phyloP scores from a whole-genome alignment of 139 green algal genomes.

The Coelastrella sp. region DNA sequence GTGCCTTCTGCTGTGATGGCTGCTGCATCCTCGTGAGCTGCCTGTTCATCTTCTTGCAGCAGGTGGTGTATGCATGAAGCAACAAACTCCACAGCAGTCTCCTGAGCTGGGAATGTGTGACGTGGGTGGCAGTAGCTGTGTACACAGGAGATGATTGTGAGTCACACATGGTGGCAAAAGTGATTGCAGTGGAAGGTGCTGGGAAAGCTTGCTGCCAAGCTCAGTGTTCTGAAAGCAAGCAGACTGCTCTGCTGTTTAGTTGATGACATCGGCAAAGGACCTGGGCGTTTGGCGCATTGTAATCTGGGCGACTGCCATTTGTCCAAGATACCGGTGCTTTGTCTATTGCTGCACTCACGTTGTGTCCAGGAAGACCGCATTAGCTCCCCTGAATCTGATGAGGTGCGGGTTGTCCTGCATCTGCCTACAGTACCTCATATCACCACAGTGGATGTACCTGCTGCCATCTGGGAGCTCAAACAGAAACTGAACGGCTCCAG shows the following conservation, averaged over 20 bases:
- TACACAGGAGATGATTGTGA: no score
- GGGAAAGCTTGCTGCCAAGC: no score
- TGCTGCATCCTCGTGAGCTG: background rate
- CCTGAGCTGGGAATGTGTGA: constrained; percentile 52
- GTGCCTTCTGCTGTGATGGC: background rate
- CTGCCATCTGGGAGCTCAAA: constrained; percentile 71
- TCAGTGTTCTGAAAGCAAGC: background rate
- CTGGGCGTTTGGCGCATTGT: no score
- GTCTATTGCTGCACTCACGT: constrained; percentile 78
- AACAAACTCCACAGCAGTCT: constrained; percentile 73
- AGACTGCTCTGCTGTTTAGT: background rate
- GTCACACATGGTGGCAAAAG: no score
- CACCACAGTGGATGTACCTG: constrained; percentile 80
- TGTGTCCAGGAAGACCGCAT: constrained; percentile 86
- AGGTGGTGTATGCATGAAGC: constrained; percentile 58
- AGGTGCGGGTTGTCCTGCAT: constrained; percentile 69
- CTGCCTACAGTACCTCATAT: constrained; percentile 73
- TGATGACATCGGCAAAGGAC: no score
- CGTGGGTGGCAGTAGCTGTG: background rate
- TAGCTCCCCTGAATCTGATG: constrained; percentile 54
- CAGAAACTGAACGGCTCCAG: constrained; percentile 81
- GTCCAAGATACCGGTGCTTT: no score
- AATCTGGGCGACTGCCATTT: no score
- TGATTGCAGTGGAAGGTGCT: no score
- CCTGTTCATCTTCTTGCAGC: constrained; percentile 50